Evolutionary conservation across 129 eudicot genomes (phyloP).

Genomic region (Centrapalus pauciflorus): DNA sequence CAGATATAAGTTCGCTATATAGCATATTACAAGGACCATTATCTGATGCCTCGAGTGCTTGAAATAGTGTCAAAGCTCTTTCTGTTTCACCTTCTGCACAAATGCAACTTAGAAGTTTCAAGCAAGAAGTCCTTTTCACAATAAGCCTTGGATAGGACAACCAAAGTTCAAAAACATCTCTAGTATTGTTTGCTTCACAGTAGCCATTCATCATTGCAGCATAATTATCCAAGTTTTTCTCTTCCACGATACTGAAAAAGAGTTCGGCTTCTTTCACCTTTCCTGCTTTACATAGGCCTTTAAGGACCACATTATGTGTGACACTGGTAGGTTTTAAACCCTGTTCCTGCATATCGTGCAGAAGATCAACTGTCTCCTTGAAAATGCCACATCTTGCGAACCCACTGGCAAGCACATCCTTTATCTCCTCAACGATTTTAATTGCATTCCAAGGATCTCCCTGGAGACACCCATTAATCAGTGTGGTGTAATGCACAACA

Average conservation of each 20-base stretch:
- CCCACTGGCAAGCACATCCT: constrained; percentile 61
- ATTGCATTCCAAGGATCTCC: constrained; percentile 42
- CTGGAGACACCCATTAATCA: constrained; percentile 45
- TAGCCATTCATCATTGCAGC: constrained; percentile 70
- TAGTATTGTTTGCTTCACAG: constrained; percentile 45
- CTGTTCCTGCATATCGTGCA: constrained; percentile 38
- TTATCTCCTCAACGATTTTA: constrained; percentile 46
- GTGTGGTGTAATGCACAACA: constrained; percentile 68
- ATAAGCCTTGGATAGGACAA: constrained; percentile 27
- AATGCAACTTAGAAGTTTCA: constrained; percentile 49
- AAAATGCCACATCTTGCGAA: constrained; percentile 46
- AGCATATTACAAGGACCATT: constrained; percentile 29
- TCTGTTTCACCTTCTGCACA: constrained; percentile 41
- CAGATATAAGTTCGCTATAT: constrained; percentile 43
- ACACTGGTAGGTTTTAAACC: constrained; percentile 43
- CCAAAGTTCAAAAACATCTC: constrained; percentile 37
- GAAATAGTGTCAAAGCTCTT: constrained; percentile 32
- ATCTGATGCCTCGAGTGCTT: constrained; percentile 30
- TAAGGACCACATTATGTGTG: constrained; percentile 42
- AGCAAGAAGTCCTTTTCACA: constrained; percentile 36
- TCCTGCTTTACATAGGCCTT: constrained; percentile 60
- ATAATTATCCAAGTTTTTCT: constrained; percentile 48
- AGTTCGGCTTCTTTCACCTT: constrained; percentile 64
- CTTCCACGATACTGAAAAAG: constrained; percentile 37
- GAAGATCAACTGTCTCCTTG: constrained; percentile 22